These are phyloP conservation scores for Corniculantispora saksenae DNA, from an alignment of 2,329 filamentous ascomycete species.

Conservation along the genomic window DNA sequence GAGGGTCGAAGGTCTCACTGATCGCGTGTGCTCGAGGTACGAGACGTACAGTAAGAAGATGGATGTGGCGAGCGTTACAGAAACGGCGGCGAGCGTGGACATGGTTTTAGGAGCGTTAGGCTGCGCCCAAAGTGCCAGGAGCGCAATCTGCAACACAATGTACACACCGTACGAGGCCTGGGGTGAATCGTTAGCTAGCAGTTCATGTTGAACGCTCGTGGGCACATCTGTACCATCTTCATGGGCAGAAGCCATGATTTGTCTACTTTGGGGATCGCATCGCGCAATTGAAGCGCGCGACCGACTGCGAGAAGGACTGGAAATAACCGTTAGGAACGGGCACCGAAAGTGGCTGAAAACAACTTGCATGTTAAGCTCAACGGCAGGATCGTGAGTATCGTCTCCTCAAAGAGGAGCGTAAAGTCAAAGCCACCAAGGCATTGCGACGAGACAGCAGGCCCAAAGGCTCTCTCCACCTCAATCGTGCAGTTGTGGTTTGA, in stretches of 20 bases:
- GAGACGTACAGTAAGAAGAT: constrained; percentile 27
- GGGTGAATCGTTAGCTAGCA: neutral
- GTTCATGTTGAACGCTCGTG: neutral
- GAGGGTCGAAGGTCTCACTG: constrained; percentile 35
- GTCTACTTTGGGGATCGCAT: constrained; percentile 8
- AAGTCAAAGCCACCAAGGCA: constrained; percentile 33
- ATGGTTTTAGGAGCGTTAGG: constrained; percentile 20
- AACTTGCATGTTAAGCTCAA: constrained; percentile 23
- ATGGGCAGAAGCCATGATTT: constrained; percentile 11
- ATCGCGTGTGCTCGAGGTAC: constrained; percentile 34
- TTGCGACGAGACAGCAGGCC: constrained; percentile 21
- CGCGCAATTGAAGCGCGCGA: constrained; percentile 19
- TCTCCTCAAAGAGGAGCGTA: constrained; percentile 31
- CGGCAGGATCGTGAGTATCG: constrained; percentile 27
- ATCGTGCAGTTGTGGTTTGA: constrained; percentile 15
- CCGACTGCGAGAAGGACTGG: neutral
- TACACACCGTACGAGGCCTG: constrained; percentile 11
- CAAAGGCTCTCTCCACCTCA: constrained; percentile 20
- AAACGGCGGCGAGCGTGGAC: constrained; percentile 23
- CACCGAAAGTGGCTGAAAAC: too few species aligned
- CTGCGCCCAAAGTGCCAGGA: constrained; percentile 24
- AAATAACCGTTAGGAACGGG: neutral
- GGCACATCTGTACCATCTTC: neutral
- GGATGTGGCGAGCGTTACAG: constrained; percentile 23
- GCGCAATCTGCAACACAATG: constrained; percentile 19